Conservation (phyloP, 129 eudicot genomes). For the Smallanthus sonchifolius region DNA sequence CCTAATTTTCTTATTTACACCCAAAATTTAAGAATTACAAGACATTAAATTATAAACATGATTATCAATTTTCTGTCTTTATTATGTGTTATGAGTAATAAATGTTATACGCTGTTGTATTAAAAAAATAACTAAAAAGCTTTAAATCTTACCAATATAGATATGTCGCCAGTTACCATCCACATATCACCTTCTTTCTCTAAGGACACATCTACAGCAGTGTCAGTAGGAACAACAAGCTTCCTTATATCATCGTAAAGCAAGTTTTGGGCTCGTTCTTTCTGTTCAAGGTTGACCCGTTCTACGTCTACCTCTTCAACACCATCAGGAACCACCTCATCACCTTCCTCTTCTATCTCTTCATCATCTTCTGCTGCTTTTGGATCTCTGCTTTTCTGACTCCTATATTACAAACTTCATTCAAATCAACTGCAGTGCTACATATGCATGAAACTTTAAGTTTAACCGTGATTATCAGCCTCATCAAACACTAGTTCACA, state of each 20-base stretch:
- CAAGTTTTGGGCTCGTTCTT: constrained; percentile 65
- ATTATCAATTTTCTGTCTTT: neutral
- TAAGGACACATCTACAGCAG: constrained; percentile 42
- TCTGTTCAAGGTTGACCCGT: constrained; percentile 71
- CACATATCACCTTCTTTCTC: constrained; percentile 61
- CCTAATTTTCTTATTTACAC: constrained; percentile 7
- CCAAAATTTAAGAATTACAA: neutral
- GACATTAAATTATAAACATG: neutral
- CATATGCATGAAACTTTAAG: neutral
- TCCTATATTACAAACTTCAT: constrained; percentile 46
- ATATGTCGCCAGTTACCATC: constrained; percentile 61
- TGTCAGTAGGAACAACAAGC: constrained; percentile 47
- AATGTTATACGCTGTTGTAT: neutral
- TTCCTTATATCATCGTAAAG: constrained; percentile 70
- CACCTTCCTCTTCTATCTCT: constrained; percentile 85
- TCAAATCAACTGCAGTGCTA: constrained; percentile 7
- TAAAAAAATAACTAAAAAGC: constrained; percentile 4
- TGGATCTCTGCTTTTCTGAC: constrained; percentile 56
- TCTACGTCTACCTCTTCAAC: constrained; percentile 90
- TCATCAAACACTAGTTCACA: neutral
- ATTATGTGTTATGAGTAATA: neutral
- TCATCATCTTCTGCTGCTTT: constrained; percentile 83
- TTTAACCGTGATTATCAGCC: constrained; percentile 7
- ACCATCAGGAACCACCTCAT: constrained; percentile 89
- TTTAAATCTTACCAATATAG: constrained; percentile 51